phyloP scores from a whole-genome alignment of 768 basidiomycete genomes.

The Boletus rubroflammeus region DNA sequence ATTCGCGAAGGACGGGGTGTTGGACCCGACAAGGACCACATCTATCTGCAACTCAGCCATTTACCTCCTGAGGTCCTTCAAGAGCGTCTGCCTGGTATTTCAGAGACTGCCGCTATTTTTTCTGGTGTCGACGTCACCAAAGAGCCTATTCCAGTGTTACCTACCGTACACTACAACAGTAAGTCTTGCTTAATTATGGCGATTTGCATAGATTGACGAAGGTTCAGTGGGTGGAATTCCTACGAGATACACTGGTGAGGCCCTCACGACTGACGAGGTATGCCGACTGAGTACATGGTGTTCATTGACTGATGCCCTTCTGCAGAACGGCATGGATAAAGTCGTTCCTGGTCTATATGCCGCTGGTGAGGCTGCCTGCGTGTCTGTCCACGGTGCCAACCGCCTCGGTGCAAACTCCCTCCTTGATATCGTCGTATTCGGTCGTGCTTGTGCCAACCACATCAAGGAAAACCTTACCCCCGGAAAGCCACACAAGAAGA shows the following conservation, averaged over 20 bases:
- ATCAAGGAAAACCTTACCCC: slow-evolving; percentile 88
- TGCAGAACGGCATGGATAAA: slow-evolving; percentile 80
- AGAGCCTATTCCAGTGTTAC: slow-evolving; percentile 97
- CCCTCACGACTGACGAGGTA: slow-evolving; percentile 76
- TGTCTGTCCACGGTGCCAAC: slow-evolving; percentile 99
- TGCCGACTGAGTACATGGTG: neutral
- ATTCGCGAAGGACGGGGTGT: slow-evolving; percentile 99
- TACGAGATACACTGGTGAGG: slow-evolving; percentile 97
- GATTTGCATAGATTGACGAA: slow-evolving; percentile 12
- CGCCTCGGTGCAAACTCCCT: slow-evolving; percentile 99
- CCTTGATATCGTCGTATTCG: slow-evolving; percentile 98
- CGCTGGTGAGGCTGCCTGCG: slow-evolving; percentile 97
- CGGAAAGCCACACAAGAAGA: slow-evolving; percentile 85
- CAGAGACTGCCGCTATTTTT: slow-evolving; percentile 99
- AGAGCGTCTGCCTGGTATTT: slow-evolving; percentile 97
- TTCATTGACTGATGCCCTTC: neutral
- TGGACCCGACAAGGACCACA: slow-evolving; percentile 96
- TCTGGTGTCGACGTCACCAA: slow-evolving; percentile 99
- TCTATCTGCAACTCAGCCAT: slow-evolving; percentile 96
- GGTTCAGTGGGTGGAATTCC: slow-evolving; percentile 95
- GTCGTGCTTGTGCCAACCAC: slow-evolving; percentile 98
- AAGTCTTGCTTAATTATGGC: slow-evolving; percentile 32
- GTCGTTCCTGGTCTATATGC: slow-evolving; percentile 96
- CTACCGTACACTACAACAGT: slow-evolving; percentile 99
- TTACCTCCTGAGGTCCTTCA: slow-evolving; percentile 93